A percentile compares a stretch with the other conserved stretches of the same genome.
Conservation (phyloP, 2,329 filamentous ascomycete species). For the Arthrobotrys entomopaga region DNA sequence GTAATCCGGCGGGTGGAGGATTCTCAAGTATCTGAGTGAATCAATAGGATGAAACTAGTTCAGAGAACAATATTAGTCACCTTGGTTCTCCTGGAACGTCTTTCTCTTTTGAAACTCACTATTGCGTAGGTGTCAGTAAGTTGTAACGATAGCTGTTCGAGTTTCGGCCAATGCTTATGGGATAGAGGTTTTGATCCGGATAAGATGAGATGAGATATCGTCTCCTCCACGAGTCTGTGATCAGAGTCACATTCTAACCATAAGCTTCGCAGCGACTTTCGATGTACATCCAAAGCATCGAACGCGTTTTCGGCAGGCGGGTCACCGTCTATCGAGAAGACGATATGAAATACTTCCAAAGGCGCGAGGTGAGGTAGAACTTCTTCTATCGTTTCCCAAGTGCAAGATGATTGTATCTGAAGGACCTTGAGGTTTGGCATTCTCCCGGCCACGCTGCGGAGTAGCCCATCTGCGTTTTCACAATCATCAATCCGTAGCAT, state of each 20-base stretch:
- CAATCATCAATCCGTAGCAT: slow-evolving; percentile 25
- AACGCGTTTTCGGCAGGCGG: slow-evolving; percentile 3
- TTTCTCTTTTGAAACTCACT: slow-evolving; percentile 2
- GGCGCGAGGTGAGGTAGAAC: slow-evolving; percentile 7
- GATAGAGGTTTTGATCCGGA: not conserved
- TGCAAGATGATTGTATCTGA: slow-evolving; percentile 19
- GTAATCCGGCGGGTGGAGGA: slow-evolving; percentile 15
- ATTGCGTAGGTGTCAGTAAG: slow-evolving; percentile 12
- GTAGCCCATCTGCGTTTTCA: slow-evolving; percentile 3
- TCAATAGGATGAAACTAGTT: slow-evolving; percentile 2
- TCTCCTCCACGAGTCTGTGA: slow-evolving; percentile 3
- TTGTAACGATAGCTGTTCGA: slow-evolving; percentile 22
- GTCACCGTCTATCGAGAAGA: slow-evolving; percentile 4
- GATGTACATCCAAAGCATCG: slow-evolving; percentile 3
- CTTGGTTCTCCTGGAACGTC: too few species aligned
- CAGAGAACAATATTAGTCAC: not conserved
- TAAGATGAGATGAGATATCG: not conserved
- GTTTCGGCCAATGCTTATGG: slow-evolving; percentile 8
- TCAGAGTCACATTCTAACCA: slow-evolving; percentile 26
- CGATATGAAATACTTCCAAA: slow-evolving; percentile 20
- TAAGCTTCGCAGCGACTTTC: slow-evolving; percentile 8
- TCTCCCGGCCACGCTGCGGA: slow-evolving; percentile 10
- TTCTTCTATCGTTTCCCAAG: slow-evolving; percentile 23
- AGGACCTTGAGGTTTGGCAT: slow-evolving; percentile 17
- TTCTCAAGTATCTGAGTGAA: slow-evolving; percentile 12